Percentiles rank a stretch among this genome's conserved stretches.
Evolutionary conservation across 2,329 filamentous ascomycete species (phyloP).

Genomic region (Mycosphaerella arachidis): DNA sequence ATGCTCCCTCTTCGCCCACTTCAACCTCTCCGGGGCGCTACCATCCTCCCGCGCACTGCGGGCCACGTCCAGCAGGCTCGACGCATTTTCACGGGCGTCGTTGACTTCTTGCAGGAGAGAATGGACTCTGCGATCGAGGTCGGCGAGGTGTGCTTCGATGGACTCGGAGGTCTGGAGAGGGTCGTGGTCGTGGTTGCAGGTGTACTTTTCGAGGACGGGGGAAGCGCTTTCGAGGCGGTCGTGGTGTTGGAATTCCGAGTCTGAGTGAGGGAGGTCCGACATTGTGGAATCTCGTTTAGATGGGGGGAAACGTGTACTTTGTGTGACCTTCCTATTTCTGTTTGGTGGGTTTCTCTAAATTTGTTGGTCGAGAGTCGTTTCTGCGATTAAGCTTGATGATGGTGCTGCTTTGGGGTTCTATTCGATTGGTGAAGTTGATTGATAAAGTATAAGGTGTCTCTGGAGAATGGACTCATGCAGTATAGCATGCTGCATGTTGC

Average conservation of each 20-base stretch:
- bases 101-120: background rate
- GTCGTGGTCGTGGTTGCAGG: background rate
- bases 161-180: background rate
- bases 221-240: background rate
- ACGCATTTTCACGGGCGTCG: background rate
- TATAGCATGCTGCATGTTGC: background rate
- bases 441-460: too few species aligned
- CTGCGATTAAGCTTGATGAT: background rate
- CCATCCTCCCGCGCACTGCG: background rate
- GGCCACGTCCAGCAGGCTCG: background rate
- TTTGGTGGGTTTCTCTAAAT: too few species aligned
- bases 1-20: background rate
- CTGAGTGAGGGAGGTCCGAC: background rate
- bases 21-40: background rate
- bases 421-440: too few species aligned
- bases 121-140: background rate
- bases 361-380: too few species aligned
- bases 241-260: background rate
- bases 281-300: background rate
- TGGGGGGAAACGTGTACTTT: background rate
- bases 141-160: background rate
- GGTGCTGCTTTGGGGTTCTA: too few species aligned
- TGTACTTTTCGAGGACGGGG: background rate
- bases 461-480: too few species aligned
- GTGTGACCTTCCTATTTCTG: background rate